Evolutionary conservation across 2,329 filamentous ascomycete genomes (phyloP).

Genomic region (Talaromyces verruculosus): DNA sequence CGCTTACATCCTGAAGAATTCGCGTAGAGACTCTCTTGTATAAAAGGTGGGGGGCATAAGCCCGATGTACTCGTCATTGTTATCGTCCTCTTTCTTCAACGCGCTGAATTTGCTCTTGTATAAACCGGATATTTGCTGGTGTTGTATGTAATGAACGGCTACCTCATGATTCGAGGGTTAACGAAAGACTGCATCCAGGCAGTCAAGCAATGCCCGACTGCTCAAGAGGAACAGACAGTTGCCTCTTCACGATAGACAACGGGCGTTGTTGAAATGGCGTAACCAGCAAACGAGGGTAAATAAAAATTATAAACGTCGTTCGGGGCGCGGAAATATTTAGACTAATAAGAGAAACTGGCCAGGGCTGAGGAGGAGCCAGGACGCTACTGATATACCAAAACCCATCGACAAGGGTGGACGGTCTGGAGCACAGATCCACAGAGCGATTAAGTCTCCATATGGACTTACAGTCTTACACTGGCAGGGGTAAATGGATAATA

Average conservation of each 20-base stretch:
- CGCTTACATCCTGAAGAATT: constrained; percentile 65
- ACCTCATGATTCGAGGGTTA: constrained; percentile 17
- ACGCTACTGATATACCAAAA: constrained; percentile 10
- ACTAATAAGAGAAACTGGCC: not conserved
- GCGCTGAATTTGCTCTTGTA: not conserved
- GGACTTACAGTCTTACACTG: constrained; percentile 1
- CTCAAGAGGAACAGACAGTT: constrained; percentile 1
- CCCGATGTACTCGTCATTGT: constrained; percentile 35
- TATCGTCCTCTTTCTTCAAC: not conserved
- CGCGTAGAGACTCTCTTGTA: constrained; percentile 62
- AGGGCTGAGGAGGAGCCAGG: constrained; percentile 9
- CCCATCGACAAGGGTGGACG: constrained; percentile 4
- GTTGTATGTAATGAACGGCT: constrained; percentile 16
- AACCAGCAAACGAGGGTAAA: not conserved
- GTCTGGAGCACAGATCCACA: constrained; percentile 14
- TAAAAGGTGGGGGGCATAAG: constrained; percentile 68
- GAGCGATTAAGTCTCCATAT: not conserved
- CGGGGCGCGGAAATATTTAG: constrained; percentile 1
- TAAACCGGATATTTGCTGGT: not conserved
- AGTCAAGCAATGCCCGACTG: constrained; percentile 11
- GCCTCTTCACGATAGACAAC: constrained; percentile 4
- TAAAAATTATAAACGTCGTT: not conserved
- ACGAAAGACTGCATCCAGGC: constrained; percentile 20
- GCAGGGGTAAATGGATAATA: not conserved
- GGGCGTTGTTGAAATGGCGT: not conserved